Percentiles rank a stretch among this genome's conserved stretches.
Evolutionary conservation across 1,284 basidiomycete genomes (phyloP).

Genomic region (Moesziomyces parantarcticus): DNA sequence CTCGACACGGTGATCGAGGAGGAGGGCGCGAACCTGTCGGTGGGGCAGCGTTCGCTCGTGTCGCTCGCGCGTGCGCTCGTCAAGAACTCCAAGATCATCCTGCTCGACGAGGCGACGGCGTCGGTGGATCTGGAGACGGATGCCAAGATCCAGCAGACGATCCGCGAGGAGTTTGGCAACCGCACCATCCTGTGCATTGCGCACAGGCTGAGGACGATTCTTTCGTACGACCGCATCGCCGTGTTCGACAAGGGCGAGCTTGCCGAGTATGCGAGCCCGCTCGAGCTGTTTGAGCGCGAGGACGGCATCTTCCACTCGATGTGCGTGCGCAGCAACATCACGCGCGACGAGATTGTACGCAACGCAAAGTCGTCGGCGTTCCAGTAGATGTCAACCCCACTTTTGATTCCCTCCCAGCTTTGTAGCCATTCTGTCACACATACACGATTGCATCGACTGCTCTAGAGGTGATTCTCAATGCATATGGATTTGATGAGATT

Average conservation of each 20-base stretch:
- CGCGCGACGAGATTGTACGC: slow-evolving; percentile 70
- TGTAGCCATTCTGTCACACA: too few relatives aligned
- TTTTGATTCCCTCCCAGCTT: too few relatives aligned
- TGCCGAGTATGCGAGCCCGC: slow-evolving; percentile 78
- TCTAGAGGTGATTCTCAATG: too few relatives aligned
- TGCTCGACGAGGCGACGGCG: slow-evolving; percentile 79
- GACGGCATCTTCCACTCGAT: slow-evolving; percentile 76
- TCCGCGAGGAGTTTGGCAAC: slow-evolving; percentile 81
- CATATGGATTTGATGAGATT: too few relatives aligned
- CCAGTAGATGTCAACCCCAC: background rate
- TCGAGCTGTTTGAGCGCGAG: slow-evolving; percentile 72
- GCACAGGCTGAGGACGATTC: slow-evolving; percentile 79
- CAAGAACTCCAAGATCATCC: slow-evolving; percentile 56
- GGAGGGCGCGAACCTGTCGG: slow-evolving; percentile 65
- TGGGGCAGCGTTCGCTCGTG: slow-evolving; percentile 68
- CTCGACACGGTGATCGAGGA: slow-evolving; percentile 66
- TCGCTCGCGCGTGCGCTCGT: slow-evolving; percentile 68
- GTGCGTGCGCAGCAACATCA: slow-evolving; percentile 79
- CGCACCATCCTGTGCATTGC: slow-evolving; percentile 83
- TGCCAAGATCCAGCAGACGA: slow-evolving; percentile 85
- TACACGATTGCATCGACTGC: too few relatives aligned
- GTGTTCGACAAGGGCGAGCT: slow-evolving; percentile 80
- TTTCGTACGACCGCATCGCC: slow-evolving; percentile 81
- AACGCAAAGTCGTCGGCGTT: slow-evolving; percentile 16
- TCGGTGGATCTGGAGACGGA: slow-evolving; percentile 82